Conservation (phyloP, 2,329 filamentous ascomycete species). For the Aspergillus melleus region DNA sequence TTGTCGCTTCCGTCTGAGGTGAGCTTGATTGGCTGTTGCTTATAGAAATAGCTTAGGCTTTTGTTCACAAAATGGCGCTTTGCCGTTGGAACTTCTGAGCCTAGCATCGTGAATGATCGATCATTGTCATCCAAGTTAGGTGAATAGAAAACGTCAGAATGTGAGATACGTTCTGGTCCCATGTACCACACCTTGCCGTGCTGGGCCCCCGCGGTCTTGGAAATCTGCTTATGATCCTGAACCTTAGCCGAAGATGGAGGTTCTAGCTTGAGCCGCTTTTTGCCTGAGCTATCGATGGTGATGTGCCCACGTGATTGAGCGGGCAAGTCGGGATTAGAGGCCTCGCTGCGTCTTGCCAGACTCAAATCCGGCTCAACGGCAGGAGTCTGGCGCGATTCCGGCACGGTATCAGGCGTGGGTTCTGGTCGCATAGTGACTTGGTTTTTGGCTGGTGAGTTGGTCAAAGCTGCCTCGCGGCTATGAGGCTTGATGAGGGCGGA, state of each 20-base stretch:
- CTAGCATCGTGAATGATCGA: slow-evolving; percentile 26
- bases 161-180: slow-evolving; percentile 36
- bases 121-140: slow-evolving; percentile 28
- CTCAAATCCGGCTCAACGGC: background rate
- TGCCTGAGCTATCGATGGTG: slow-evolving; percentile 26
- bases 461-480: background rate
- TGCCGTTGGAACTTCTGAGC: slow-evolving; percentile 24
- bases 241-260: slow-evolving; percentile 10
- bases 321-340: background rate
- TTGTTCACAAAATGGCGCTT: slow-evolving; percentile 33
- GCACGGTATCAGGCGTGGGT: background rate
- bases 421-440: background rate
- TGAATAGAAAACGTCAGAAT: slow-evolving; percentile 47
- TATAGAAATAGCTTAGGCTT: slow-evolving; percentile 27
- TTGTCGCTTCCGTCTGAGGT: slow-evolving; percentile 17
- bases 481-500: background rate
- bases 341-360: background rate
- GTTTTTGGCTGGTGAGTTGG: background rate
- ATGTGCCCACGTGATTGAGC: slow-evolving; percentile 24
- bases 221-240: background rate
- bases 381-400: background rate
- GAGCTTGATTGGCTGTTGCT: slow-evolving; percentile 25
- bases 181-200: slow-evolving; percentile 35
- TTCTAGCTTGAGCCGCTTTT: slow-evolving; percentile 32
- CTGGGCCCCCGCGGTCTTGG: background rate